Evolutionary conservation across 345 rosid genomes (phyloP).

Genomic region (Heritiera fomes): DNA sequence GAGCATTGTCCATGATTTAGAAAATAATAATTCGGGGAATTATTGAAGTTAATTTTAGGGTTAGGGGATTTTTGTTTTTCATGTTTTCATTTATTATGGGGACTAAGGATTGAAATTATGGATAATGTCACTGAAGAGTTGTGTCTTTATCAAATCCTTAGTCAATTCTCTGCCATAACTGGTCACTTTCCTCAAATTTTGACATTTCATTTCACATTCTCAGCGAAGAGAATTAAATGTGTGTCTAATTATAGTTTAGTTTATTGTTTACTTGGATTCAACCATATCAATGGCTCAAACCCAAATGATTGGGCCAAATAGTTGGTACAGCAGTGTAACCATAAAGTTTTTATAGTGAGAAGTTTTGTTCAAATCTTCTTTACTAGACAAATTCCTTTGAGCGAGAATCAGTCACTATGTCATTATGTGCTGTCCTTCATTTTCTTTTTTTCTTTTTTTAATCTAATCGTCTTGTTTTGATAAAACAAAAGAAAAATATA

Average conservation of each 20-base stretch:
- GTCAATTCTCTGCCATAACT: background rate
- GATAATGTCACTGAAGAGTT: background rate
- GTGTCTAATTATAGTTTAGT: background rate
- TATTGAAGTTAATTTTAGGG: background rate
- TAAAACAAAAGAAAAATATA: slow-evolving; percentile 6
- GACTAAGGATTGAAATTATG: background rate
- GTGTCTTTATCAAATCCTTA: slow-evolving; percentile 6
- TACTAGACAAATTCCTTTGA: too few species aligned
- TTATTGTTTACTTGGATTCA: background rate
- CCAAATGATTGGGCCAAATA: too few species aligned
- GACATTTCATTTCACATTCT: slow-evolving; percentile 14
- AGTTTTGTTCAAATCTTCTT: too few species aligned
- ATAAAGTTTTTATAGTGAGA: too few species aligned
- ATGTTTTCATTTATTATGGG: background rate
- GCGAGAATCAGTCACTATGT: too few species aligned
- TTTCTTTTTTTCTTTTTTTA: too few species aligned
- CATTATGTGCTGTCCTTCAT: background rate
- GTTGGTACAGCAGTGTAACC: too few species aligned
- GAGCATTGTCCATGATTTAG: slow-evolving; percentile 16
- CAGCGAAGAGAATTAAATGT: background rate
- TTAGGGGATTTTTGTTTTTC: background rate
- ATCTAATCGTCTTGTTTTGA: background rate
- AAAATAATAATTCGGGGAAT: slow-evolving; percentile 18
- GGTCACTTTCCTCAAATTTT: slow-evolving; percentile 19
- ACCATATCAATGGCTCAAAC: too few species aligned